Evolutionary conservation across 2,329 filamentous ascomycete species (phyloP).

Genomic region (Colletotrichum lindemuthianum): DNA sequence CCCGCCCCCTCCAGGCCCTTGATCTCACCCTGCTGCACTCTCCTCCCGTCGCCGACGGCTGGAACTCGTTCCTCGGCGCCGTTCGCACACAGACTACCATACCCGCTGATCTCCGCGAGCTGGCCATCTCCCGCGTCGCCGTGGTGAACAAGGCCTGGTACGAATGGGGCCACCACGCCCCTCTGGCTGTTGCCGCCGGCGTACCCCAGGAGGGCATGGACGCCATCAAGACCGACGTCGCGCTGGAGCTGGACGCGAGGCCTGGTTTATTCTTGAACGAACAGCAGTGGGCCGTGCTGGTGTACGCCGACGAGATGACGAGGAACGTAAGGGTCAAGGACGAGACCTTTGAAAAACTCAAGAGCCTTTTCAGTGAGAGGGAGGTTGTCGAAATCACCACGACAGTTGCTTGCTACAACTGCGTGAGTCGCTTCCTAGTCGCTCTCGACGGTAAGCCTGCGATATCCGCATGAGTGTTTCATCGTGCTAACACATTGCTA

Average conservation of each 20-base stretch:
- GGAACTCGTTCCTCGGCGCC: constrained; percentile 76
- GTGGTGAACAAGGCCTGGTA: constrained; percentile 85
- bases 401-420: constrained; percentile 82
- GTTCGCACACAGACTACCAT: constrained; percentile 65
- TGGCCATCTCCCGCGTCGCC: constrained; percentile 84
- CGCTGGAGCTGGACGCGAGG: constrained; percentile 40
- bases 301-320: constrained; percentile 88
- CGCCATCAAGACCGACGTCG: constrained; percentile 49
- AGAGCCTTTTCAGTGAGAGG: constrained; percentile 69
- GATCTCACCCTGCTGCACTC: constrained; percentile 81
- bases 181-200: constrained; percentile 69
- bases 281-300: constrained; percentile 74
- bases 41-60: constrained; percentile 78
- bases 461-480: background rate
- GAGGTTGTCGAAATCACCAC: constrained; percentile 86
- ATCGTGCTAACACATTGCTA: constrained; percentile 46
- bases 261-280: constrained; percentile 58
- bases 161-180: constrained; percentile 84
- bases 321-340: constrained; percentile 75
- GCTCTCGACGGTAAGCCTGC: constrained; percentile 75
- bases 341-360: constrained; percentile 72
- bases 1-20: constrained; percentile 77
- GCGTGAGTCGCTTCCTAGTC: constrained; percentile 84
- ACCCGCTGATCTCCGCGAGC: constrained; percentile 71
- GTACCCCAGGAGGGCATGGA: constrained; percentile 63